A percentile compares a stretch with the other conserved stretches of the same genome.
phyloP scores from a whole-genome alignment of 1,284 basidiomycete species.

The Meira miltonrushii region DNA sequence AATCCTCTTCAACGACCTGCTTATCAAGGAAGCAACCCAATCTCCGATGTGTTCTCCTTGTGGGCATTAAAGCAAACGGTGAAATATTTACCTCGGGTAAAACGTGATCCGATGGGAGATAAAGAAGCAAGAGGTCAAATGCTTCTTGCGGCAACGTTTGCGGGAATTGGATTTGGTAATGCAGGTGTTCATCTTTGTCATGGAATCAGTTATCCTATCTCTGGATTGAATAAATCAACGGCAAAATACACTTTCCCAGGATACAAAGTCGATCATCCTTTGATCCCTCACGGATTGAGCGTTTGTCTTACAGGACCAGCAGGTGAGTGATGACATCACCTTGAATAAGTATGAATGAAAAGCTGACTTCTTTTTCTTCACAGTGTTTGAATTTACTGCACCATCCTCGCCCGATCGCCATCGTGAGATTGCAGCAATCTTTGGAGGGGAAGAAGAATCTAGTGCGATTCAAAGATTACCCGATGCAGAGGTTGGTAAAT shows the following conservation, averaged over 20 bases:
- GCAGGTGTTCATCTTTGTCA: slow-evolving; percentile 61
- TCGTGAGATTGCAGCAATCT: slow-evolving; percentile 79
- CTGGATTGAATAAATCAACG: slow-evolving; percentile 72
- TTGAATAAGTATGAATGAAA: neutral
- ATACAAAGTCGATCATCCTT: slow-evolving; percentile 69
- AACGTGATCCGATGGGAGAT: slow-evolving; percentile 65
- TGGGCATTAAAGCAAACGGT: slow-evolving; percentile 91
- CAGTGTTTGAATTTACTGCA: slow-evolving; percentile 45
- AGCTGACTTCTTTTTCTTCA: neutral
- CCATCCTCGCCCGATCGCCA: slow-evolving; percentile 75
- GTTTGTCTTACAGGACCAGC: slow-evolving; percentile 32
- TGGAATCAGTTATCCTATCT: slow-evolving; percentile 42
- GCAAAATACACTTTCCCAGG: slow-evolving; percentile 59
- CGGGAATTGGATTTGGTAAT: slow-evolving; percentile 93
- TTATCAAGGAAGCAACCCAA: slow-evolving; percentile 93
- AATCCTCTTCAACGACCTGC: slow-evolving; percentile 84
- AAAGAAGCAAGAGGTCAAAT: slow-evolving; percentile 81
- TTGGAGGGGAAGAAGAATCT: slow-evolving; percentile 57
- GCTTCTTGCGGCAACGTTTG: slow-evolving; percentile 62
- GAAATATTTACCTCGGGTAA: slow-evolving; percentile 80
- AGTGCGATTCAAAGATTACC: slow-evolving; percentile 60
- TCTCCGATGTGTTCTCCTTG: slow-evolving; percentile 86
- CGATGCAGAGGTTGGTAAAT: slow-evolving; percentile 72
- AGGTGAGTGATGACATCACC: neutral
- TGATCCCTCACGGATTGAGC: slow-evolving; percentile 69